phyloP scores from a whole-genome alignment of 257 asterid species.

The Penstemon davidsonii region DNA sequence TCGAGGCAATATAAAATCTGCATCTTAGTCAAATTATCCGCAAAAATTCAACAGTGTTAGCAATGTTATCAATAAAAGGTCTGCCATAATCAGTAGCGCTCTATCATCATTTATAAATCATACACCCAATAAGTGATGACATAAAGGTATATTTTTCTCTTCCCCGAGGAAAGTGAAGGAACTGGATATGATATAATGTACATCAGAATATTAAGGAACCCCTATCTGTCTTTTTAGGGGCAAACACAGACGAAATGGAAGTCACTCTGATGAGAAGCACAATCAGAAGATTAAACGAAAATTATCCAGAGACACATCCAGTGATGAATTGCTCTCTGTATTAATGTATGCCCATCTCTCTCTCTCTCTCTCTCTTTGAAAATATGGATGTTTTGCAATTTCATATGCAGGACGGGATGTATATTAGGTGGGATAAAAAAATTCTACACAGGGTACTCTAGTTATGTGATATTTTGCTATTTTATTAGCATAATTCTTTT shows the following conservation, averaged over 20 bases:
- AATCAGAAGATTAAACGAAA: conserved; percentile 38
- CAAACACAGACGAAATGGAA: conserved; percentile 41
- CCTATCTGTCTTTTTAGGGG: conserved; percentile 42
- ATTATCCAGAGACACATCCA: conserved; percentile 43
- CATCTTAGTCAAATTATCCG: conserved; percentile 14
- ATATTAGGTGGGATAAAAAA: background rate
- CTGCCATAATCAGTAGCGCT: background rate
- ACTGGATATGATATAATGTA: background rate
- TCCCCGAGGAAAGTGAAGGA: conserved; percentile 20
- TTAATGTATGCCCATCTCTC: conserved; percentile 47
- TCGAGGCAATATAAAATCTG: conserved; percentile 13
- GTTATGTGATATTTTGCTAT: background rate
- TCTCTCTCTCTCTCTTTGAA: conserved; percentile 21
- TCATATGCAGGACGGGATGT: background rate
- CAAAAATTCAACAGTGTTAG: conserved; percentile 1
- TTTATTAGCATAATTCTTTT: too few relatives aligned
- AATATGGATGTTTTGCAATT: too few relatives aligned
- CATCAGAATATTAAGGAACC: conserved; percentile 17
- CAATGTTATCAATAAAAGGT: background rate
- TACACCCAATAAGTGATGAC: background rate
- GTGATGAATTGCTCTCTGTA: conserved; percentile 59
- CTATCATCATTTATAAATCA: conserved; percentile 1
- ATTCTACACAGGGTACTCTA: background rate
- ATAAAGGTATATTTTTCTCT: conserved; percentile 6
- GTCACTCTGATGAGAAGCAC: conserved; percentile 32